Evolutionary conservation across 495 filamentous ascomycete species (phyloP).

Genomic region (Neurospora sp.): DNA sequence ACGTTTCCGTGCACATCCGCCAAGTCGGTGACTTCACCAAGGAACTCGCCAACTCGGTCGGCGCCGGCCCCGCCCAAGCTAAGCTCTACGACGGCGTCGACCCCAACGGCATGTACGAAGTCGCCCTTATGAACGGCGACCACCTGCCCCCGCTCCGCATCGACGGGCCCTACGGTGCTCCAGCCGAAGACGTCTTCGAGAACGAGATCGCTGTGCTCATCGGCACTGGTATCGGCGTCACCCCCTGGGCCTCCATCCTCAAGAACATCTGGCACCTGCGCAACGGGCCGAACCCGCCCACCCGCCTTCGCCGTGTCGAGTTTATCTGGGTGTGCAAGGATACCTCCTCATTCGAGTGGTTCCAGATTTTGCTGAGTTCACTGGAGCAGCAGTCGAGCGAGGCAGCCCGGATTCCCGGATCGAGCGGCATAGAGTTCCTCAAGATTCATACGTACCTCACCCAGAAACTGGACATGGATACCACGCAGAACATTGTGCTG

Average conservation of each 20-base stretch:
- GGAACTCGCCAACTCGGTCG: constrained; percentile 80
- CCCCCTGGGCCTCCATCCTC: constrained; percentile 92
- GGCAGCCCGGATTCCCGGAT: constrained; percentile 52
- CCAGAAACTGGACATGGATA: constrained; percentile 82
- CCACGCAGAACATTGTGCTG: constrained; percentile 89
- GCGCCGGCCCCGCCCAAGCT: constrained; percentile 73
- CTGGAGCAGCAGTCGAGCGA: constrained; percentile 79
- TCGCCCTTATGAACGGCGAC: constrained; percentile 88
- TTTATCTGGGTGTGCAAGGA: constrained; percentile 99
- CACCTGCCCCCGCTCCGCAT: constrained; percentile 81
- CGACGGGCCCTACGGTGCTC: constrained; percentile 93
- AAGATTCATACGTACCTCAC: constrained; percentile 98
- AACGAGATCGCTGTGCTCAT: constrained; percentile 97
- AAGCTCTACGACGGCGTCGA: constrained; percentile 84
- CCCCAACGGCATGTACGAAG: constrained; percentile 93
- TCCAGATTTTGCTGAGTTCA: constrained; percentile 83
- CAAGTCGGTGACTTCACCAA: constrained; percentile 96
- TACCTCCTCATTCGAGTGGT: constrained; percentile 96
- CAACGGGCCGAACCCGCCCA: constrained; percentile 71
- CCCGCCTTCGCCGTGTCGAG: constrained; percentile 84
- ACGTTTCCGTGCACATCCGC: constrained; percentile 87
- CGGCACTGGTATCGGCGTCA: constrained; percentile 95
- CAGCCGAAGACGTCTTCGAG: constrained; percentile 94
- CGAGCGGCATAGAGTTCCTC: constrained; percentile 70
- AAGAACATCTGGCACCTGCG: constrained; percentile 99